phyloP scores from a whole-genome alignment of 208 protist genomes.

The Vickermania spadyakhi region DNA sequence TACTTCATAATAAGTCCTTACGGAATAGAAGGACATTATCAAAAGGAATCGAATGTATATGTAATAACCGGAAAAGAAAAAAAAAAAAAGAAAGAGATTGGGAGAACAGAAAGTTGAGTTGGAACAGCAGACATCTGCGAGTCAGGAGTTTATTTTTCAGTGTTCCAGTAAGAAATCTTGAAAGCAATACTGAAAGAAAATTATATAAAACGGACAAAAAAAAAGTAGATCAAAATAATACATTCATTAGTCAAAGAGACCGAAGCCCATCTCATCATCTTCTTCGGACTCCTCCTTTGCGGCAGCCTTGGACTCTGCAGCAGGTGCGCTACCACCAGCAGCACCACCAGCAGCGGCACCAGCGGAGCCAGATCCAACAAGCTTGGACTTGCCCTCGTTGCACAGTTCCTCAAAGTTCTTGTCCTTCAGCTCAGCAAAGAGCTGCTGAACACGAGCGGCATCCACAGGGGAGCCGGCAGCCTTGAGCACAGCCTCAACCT shows the following conservation, averaged over 20 bases:
- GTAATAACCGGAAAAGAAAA: constrained; percentile 1
- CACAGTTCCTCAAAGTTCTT: constrained; percentile 41
- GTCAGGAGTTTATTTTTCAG: too few relatives aligned
- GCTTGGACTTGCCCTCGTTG: constrained; percentile 45
- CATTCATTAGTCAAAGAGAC: constrained; percentile 44
- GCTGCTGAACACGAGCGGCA: constrained; percentile 16
- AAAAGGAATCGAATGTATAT: background rate
- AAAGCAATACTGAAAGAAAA: constrained; percentile 1
- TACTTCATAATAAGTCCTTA: background rate
- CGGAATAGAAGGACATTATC: background rate
- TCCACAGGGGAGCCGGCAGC: constrained; percentile 33
- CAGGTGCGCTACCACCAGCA: constrained; percentile 11
- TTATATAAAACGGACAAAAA: constrained; percentile 10
- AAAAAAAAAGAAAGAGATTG: background rate
- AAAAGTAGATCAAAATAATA: background rate
- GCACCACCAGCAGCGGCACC: constrained; percentile 14
- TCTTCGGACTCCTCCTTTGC: constrained; percentile 36
- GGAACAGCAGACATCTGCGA: too few relatives aligned
- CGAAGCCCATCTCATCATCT: constrained; percentile 49
- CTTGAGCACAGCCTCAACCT: constrained; percentile 51
- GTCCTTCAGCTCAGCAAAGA: constrained; percentile 34
- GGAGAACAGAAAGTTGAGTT: too few relatives aligned
- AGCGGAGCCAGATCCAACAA: constrained; percentile 19
- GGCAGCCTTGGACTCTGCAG: constrained; percentile 20
- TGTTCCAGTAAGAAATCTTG: too few relatives aligned